Percentiles rank a stretch among this genome's conserved stretches.
phyloP scores from a whole-genome alignment of 306 rosid species.

The Mucuna pruriens region DNA sequence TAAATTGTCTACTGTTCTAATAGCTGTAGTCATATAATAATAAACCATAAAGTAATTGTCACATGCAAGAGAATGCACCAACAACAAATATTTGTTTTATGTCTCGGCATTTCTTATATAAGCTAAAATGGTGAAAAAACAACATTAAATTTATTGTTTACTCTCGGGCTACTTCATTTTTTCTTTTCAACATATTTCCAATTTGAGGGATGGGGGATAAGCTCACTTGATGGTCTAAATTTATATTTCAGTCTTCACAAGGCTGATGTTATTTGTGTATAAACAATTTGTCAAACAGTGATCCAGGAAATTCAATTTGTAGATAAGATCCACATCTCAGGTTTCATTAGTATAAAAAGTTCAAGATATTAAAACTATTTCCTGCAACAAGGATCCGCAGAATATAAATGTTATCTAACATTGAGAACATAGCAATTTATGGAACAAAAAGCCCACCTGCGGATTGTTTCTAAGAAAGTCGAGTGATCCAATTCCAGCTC shows the following conservation, averaged over 20 bases:
- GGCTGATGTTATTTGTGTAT: background rate
- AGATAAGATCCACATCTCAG: background rate
- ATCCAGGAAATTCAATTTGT: background rate
- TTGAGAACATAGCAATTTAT: background rate
- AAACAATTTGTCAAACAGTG: background rate
- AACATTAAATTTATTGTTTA: background rate
- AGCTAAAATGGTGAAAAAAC: background rate
- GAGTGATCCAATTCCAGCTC: conserved; percentile 80
- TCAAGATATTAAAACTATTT: conserved; percentile 5
- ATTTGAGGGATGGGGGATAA: background rate
- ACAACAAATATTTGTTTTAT: background rate
- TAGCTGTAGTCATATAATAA: background rate
- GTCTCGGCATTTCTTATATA: background rate
- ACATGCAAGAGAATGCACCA: conserved; percentile 12
- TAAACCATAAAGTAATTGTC: background rate
- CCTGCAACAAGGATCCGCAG: background rate
- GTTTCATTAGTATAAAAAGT: conserved; percentile 18
- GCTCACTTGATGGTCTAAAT: background rate
- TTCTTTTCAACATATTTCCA: conserved; percentile 5
- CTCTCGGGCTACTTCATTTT: background rate
- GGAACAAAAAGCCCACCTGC: conserved; percentile 60
- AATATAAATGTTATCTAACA: conserved; percentile 21
- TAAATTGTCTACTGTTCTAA: conserved; percentile 7
- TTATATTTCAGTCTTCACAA: background rate
- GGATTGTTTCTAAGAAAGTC: conserved; percentile 90